phyloP scores from a whole-genome alignment of 2,329 filamentous ascomycete species.

The Didymella lethalis region DNA sequence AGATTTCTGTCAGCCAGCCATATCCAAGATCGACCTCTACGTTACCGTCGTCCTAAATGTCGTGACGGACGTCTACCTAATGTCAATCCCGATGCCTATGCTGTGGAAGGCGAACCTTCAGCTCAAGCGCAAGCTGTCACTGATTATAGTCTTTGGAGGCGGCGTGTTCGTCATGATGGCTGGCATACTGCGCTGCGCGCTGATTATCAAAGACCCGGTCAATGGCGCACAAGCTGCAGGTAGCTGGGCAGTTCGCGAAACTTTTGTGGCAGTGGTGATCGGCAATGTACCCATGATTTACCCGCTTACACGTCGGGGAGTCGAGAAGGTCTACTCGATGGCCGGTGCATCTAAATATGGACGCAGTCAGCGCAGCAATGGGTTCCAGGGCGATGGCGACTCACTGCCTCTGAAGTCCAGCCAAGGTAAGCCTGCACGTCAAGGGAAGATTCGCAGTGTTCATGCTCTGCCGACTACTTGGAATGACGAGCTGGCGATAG shows the following conservation, averaged over 20 bases:
- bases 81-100: slow-evolving; percentile 66
- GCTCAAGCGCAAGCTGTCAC: slow-evolving; percentile 60
- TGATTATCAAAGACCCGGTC: slow-evolving; percentile 36
- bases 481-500: slow-evolving; percentile 15
- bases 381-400: slow-evolving; percentile 9
- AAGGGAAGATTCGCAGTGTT: slow-evolving; percentile 7
- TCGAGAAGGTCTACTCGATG: slow-evolving; percentile 20
- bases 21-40: slow-evolving; percentile 21
- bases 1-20: slow-evolving; percentile 26
- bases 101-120: slow-evolving; percentile 60
- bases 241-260: slow-evolving; percentile 56
- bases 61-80: slow-evolving; percentile 66
- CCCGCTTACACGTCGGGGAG: slow-evolving; percentile 25
- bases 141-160: slow-evolving; percentile 64
- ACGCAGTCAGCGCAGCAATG: slow-evolving; percentile 3
- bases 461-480: slow-evolving; percentile 15
- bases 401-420: slow-evolving; percentile 18
- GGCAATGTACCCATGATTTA: slow-evolving; percentile 56
- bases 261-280: slow-evolving; percentile 56
- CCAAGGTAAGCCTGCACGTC: slow-evolving; percentile 1
- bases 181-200: slow-evolving; percentile 58
- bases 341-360: slow-evolving; percentile 8
- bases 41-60: slow-evolving; percentile 58
- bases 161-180: slow-evolving; percentile 64
- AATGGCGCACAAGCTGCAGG: slow-evolving; percentile 51